Conservation (phyloP, 2,329 filamentous ascomycete species). For the Microdochium bolleyi region DNA sequence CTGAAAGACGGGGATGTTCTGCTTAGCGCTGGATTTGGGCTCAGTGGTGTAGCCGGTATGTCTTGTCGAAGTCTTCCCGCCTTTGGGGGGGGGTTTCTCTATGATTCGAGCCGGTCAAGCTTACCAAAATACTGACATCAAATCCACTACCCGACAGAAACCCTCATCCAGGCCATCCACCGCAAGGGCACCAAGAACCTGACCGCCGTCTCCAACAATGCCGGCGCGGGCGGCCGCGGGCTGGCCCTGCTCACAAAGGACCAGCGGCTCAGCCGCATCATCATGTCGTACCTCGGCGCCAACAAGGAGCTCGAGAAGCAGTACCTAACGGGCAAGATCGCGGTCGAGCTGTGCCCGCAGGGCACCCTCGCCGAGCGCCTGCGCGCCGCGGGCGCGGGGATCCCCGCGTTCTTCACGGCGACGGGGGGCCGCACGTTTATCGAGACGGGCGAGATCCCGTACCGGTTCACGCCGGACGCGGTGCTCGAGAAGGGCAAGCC, state of each 20-base stretch:
- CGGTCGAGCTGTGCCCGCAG: slow-evolving; percentile 69
- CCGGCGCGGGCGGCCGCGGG: slow-evolving; percentile 61
- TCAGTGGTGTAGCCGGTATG: slow-evolving; percentile 66
- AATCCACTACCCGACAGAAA: too few relatives aligned
- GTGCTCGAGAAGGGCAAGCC: slow-evolving; percentile 57
- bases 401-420: slow-evolving; percentile 74
- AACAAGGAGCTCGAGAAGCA: slow-evolving; percentile 71
- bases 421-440: slow-evolving; percentile 63
- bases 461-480: slow-evolving; percentile 48
- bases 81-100: too few relatives aligned
- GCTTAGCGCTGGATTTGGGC: slow-evolving; percentile 73
- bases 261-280: slow-evolving; percentile 64
- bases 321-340: slow-evolving; percentile 67
- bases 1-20: slow-evolving; percentile 63
- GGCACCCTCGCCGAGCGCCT: slow-evolving; percentile 67
- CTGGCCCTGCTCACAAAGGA: slow-evolving; percentile 60
- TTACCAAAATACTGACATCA: too few relatives aligned
- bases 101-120: too few relatives aligned
- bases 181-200: slow-evolving; percentile 52
- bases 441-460: slow-evolving; percentile 60
- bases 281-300: slow-evolving; percentile 68
- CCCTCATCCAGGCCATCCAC: slow-evolving; percentile 61
- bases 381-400: slow-evolving; percentile 65
- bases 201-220: slow-evolving; percentile 76
- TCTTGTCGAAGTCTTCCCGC: too few relatives aligned